Evolutionary conservation across 208 protist species (phyloP).

Genomic region (Trypanosoma scelopori): DNA sequence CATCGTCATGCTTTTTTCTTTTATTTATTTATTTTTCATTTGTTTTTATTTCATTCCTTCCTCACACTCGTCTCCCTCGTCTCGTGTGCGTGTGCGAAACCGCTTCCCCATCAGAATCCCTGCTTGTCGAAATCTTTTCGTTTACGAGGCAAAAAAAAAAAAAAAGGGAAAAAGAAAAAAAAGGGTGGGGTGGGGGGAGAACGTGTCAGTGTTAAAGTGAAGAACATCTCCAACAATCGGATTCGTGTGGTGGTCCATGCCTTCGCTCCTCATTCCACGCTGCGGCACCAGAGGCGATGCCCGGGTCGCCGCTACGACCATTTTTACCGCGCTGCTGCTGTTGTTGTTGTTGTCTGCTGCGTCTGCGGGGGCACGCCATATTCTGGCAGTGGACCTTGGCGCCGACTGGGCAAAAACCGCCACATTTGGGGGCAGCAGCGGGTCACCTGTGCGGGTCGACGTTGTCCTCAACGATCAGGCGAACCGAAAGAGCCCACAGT

Average conservation of each 20-base stretch:
- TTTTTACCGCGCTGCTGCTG: background rate
- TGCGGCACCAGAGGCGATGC: background rate
- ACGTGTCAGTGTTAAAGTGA: background rate
- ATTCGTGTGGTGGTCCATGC: background rate
- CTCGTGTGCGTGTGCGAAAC: too few species aligned
- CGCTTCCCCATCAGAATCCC: too few species aligned
- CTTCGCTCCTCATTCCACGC: background rate
- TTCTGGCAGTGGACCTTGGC: constrained; percentile 70
- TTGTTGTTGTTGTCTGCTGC: background rate
- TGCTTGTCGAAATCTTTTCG: too few species aligned
- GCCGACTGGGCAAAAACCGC: constrained; percentile 46
- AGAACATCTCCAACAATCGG: background rate
- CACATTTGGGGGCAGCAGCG: constrained; percentile 19
- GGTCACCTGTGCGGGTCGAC: constrained; percentile 22
- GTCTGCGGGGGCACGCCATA: constrained; percentile 15
- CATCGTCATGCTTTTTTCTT: too few species aligned
- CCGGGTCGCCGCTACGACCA: background rate
- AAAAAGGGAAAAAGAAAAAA: constrained; percentile 7
- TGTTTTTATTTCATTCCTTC: too few species aligned
- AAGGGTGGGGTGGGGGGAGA: background rate
- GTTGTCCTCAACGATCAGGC: constrained; percentile 93
- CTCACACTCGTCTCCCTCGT: too few species aligned
- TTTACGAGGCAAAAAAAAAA: constrained; percentile 1
- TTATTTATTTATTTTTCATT: too few species aligned
- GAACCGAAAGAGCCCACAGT: constrained; percentile 90